Conservation (phyloP, 768 basidiomycete genomes). For the Pholiota molesta region DNA sequence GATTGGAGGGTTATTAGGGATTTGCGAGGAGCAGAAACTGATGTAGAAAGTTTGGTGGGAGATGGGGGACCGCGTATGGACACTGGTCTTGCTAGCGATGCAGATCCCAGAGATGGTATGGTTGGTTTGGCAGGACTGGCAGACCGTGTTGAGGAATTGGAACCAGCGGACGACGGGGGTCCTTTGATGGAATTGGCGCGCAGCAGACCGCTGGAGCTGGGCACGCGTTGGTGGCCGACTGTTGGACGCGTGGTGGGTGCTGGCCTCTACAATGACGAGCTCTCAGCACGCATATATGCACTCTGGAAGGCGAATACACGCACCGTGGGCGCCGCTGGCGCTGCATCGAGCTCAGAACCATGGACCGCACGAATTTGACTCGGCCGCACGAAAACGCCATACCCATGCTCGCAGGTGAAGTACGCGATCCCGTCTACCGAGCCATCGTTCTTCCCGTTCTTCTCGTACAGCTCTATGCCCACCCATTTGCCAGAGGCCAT, state of each 20-base stretch:
- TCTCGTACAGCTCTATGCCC: constrained; percentile 84
- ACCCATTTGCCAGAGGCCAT: constrained; percentile 87
- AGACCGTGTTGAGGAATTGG: constrained; percentile 62
- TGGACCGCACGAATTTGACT: constrained; percentile 76
- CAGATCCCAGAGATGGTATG: constrained; percentile 27
- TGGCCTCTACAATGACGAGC: constrained; percentile 18
- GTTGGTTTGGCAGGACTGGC: constrained; percentile 62
- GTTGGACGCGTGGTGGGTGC: constrained; percentile 26
- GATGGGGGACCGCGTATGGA: constrained; percentile 39
- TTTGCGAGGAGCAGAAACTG: constrained; percentile 49
- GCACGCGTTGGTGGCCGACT: constrained; percentile 58
- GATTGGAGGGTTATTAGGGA: constrained; percentile 48
- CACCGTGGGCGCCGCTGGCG: constrained; percentile 10
- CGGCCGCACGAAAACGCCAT: constrained; percentile 90
- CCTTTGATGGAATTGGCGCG: constrained; percentile 42
- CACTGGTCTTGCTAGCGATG: constrained; percentile 25
- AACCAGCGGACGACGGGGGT: constrained; percentile 46
- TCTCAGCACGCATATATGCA: background rate
- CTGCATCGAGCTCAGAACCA: constrained; percentile 44
- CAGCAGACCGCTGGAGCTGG: constrained; percentile 48
- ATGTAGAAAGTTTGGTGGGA: constrained; percentile 58
- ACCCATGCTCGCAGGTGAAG: constrained; percentile 73
- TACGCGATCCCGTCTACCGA: constrained; percentile 78
- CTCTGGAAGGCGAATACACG: constrained; percentile 13
- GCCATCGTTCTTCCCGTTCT: constrained; percentile 96